Conservation (phyloP, 352 stramenopile species). For the Pythium vanterpoolii region DNA sequence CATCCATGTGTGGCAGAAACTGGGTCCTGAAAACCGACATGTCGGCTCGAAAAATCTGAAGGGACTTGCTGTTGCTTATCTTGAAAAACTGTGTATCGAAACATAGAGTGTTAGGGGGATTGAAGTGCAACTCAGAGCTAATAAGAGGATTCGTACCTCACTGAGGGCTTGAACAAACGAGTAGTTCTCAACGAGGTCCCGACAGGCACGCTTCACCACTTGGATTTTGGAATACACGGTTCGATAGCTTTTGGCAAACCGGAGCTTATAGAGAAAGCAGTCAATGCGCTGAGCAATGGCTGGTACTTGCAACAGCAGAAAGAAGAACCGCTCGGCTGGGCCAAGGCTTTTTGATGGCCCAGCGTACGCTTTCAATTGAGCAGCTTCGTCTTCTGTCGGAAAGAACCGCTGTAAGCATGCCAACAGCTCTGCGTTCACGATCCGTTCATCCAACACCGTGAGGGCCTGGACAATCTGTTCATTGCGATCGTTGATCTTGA, state of each 20-base stretch:
- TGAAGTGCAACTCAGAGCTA: neutral
- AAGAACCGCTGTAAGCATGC: conserved; percentile 76
- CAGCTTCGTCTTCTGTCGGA: conserved; percentile 60
- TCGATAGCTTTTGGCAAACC: conserved; percentile 45
- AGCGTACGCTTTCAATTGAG: conserved; percentile 37
- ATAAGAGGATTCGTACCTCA: conserved; percentile 23
- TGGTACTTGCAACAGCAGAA: conserved; percentile 53
- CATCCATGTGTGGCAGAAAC: conserved; percentile 40
- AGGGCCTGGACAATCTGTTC: conserved; percentile 62
- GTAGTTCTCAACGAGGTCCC: conserved; percentile 69
- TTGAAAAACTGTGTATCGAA: conserved; percentile 47
- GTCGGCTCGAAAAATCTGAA: conserved; percentile 31
- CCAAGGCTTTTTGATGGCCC: conserved; percentile 46
- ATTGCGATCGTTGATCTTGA: conserved; percentile 73
- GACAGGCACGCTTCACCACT: conserved; percentile 56
- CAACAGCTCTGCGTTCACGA: conserved; percentile 55
- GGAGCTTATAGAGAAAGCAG: conserved; percentile 76
- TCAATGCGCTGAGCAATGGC: conserved; percentile 61
- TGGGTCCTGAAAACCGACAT: conserved; percentile 31
- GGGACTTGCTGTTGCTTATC: conserved; percentile 29
- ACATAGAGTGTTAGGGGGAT: neutral
- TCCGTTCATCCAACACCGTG: conserved; percentile 51
- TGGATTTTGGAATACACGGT: conserved; percentile 45
- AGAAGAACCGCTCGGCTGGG: conserved; percentile 75
- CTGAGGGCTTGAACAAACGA: conserved; percentile 52